Evolutionary conservation across 441 rosid species (phyloP).

Genomic region (Adansonia madagascariensis): DNA sequence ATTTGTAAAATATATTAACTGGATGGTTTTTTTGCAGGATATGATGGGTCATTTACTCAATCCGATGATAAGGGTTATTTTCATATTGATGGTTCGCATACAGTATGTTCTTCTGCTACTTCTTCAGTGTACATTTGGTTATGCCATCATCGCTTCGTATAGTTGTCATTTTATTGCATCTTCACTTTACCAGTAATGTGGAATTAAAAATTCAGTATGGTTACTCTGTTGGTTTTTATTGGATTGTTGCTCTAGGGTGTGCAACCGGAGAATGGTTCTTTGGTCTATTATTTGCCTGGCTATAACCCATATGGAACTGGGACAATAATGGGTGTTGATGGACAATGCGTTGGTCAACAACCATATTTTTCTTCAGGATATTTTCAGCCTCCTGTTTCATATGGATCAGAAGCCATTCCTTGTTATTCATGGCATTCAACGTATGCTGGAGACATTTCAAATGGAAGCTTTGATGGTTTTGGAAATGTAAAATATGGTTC

Average conservation of each 20-base stretch:
- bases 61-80: constrained; percentile 45
- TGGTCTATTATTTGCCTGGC: constrained; percentile 52
- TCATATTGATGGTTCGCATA: constrained; percentile 38
- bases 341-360: constrained; percentile 49
- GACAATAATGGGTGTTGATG: constrained; percentile 42
- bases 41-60: constrained; percentile 23
- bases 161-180: not conserved
- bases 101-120: constrained; percentile 37
- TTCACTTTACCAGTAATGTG: not conserved
- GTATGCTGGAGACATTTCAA: constrained; percentile 42
- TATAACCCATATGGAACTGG: constrained; percentile 52
- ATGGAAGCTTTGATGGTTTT: constrained; percentile 38
- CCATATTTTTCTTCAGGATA: constrained; percentile 54
- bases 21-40: constrained; percentile 41
- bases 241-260: constrained; percentile 44
- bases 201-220: constrained; percentile 25
- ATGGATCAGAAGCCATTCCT: constrained; percentile 48
- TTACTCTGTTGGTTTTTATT: constrained; percentile 26
- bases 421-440: constrained; percentile 56
- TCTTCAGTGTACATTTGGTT: too few relatives aligned
- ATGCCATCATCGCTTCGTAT: not conserved
- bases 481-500: constrained; percentile 40
- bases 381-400: constrained; percentile 51
- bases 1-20: constrained; percentile 5
- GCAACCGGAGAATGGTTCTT: constrained; percentile 51